Conservation (phyloP, 805 yeast species). For the Lipomyces sp. region DNA sequence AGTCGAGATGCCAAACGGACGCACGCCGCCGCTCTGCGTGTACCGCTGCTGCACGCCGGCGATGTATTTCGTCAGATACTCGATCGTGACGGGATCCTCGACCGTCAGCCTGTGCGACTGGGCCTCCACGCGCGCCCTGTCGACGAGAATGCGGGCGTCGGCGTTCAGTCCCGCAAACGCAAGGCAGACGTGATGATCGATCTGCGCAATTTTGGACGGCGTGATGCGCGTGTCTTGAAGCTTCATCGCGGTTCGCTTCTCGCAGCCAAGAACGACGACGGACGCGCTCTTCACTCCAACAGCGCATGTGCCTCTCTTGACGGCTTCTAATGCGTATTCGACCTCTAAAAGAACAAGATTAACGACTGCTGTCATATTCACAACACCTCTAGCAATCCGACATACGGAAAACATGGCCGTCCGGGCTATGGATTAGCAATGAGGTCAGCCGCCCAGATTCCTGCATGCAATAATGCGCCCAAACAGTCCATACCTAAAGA, state of each 20-base stretch:
- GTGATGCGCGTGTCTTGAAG: slow-evolving; percentile 95
- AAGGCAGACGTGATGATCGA: slow-evolving; percentile 85
- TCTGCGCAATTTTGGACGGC: slow-evolving; percentile 87
- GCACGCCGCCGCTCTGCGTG: slow-evolving; percentile 97
- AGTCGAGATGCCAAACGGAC: slow-evolving; percentile 96
- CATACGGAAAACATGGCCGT: slow-evolving; percentile 94
- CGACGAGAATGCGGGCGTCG: slow-evolving; percentile 93
- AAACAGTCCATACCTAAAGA: slow-evolving; percentile 70
- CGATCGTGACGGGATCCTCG: slow-evolving; percentile 90
- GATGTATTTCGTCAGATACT: slow-evolving; percentile 86
- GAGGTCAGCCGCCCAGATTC: neutral
- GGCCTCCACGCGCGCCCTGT: slow-evolving; percentile 94
- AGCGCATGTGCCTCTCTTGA: slow-evolving; percentile 96
- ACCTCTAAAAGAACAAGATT: slow-evolving; percentile 65
- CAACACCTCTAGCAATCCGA: neutral
- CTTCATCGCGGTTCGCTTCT: slow-evolving; percentile 90
- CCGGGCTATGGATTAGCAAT: slow-evolving; percentile 74
- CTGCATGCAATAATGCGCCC: neutral
- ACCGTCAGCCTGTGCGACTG: slow-evolving; percentile 91
- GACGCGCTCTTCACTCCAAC: slow-evolving; percentile 92
- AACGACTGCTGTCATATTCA: slow-evolving; percentile 39
- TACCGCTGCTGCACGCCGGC: slow-evolving; percentile 98
- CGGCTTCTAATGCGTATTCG: slow-evolving; percentile 96
- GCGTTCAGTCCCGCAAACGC: slow-evolving; percentile 98
- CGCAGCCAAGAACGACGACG: slow-evolving; percentile 92